Evolutionary conservation across 768 basidiomycete species (phyloP), one percentile per base, ranked within the genome.

Genomic region (Pisolithus albus): DNA sequence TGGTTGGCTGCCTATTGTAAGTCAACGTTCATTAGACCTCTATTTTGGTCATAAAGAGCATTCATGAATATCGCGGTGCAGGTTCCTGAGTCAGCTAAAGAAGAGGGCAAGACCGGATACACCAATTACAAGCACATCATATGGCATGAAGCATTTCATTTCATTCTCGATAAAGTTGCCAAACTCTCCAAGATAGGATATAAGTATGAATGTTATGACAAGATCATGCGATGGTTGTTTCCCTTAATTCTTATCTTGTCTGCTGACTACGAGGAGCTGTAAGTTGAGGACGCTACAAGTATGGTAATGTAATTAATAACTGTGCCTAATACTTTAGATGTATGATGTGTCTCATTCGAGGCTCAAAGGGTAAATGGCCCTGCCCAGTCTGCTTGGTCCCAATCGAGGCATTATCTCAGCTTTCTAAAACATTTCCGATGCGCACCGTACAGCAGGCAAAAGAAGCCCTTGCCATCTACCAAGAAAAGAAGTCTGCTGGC

Each of bases 261-360:
- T n/a, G 66, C 71, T 18, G 73, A 76, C 46, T 77, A 73, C 51
- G 69, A 75, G 54, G 74, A 77, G 61, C 69, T 70, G 75, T 76
- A 64, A 32, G 71, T 55, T 38, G n/a, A 26, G 47, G 15, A 28
- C 16, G 11, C 34, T 34, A 16, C 13, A 19, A 2, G 40, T 23
- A 34, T n/a, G 37, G 23, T 50, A 11, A 47, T 19, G 11, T 23
- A n/a, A 50, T 15, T 26, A 4, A 52, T 72, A 1, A 69, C 66
- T 18, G 60, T 62, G 11, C 71, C 70, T 1, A n/a, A n/a, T n/a
- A 19, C 57, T 2, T 52, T 57, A 23, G 41, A 52, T 5, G 28
- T 13, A 50, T 26, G 30, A 30, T 30, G 30, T 30, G 30, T 10
- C 30, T 30, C 30, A 30, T 30, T 9, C 3, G 8, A 30, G 30